phyloP scores from a whole-genome alignment of 805 yeast genomes.

The Starmerella etchellsii region DNA sequence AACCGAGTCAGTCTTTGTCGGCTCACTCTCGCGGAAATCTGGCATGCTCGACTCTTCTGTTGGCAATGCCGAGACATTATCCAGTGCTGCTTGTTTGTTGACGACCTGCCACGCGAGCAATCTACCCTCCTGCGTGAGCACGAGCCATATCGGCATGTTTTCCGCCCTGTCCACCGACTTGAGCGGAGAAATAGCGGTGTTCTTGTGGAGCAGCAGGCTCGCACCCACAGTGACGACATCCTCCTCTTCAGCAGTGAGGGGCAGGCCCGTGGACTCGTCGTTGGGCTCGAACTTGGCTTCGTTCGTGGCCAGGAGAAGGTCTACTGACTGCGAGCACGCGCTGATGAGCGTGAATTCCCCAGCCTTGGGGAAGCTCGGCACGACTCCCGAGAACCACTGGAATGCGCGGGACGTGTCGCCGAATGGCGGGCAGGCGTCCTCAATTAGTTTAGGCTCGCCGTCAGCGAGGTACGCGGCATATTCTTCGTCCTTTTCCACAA shows the following conservation, averaged over 20 bases:
- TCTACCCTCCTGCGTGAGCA: constrained; percentile 19
- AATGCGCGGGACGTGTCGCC: constrained; percentile 9
- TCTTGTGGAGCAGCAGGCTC: constrained; percentile 8
- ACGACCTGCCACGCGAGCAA: constrained; percentile 18
- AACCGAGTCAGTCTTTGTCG: neutral
- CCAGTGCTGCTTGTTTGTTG: neutral
- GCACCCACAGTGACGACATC: constrained; percentile 17
- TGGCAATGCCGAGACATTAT: neutral
- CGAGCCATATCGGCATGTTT: constrained; percentile 15
- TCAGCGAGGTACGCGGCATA: neutral
- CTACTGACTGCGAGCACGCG: constrained; percentile 17
- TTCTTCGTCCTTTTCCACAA: constrained; percentile 1
- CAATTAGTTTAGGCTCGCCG: neutral
- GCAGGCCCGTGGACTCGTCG: constrained; percentile 16
- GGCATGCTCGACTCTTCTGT: neutral
- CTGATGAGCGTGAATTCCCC: constrained; percentile 4
- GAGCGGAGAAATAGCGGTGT: constrained; percentile 6
- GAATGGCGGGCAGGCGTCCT: constrained; percentile 17
- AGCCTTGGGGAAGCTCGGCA: constrained; percentile 4
- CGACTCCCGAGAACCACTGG: constrained; percentile 11
- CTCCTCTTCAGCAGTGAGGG: constrained; percentile 16
- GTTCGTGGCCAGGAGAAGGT: constrained; percentile 5
- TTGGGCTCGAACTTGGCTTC: constrained; percentile 1
- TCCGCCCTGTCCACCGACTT: constrained; percentile 10
- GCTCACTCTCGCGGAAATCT: neutral